Evolutionary conservation across 345 rosid genomes (phyloP).

Genomic region (Populus pruinosa): DNA sequence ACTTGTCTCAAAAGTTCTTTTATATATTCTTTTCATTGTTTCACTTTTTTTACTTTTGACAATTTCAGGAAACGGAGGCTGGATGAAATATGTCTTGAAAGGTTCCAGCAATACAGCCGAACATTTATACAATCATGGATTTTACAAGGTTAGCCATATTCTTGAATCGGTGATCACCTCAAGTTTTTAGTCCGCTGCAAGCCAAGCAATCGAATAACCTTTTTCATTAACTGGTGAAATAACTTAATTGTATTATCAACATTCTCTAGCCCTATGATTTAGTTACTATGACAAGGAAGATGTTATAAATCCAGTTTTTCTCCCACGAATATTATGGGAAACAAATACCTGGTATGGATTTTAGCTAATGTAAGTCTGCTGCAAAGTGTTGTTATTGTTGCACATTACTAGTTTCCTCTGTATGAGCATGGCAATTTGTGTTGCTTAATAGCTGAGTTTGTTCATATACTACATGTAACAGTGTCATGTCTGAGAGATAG

Average conservation of each 20-base stretch:
- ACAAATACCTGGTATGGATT: not conserved
- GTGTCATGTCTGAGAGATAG: not conserved
- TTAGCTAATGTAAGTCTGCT: not conserved
- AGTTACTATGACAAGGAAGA: not conserved
- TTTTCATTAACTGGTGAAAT: no score
- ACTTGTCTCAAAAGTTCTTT: not conserved
- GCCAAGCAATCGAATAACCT: not conserved
- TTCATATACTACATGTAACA: not conserved
- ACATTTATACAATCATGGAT: constrained; percentile 84
- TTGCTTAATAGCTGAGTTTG: not conserved
- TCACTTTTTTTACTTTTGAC: not conserved
- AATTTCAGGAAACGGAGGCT: constrained; percentile 69
- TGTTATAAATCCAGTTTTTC: not conserved
- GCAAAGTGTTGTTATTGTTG: not conserved
- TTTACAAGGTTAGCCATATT: constrained; percentile 59
- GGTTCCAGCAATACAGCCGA: constrained; percentile 87
- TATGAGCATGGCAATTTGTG: not conserved
- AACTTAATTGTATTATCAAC: no score
- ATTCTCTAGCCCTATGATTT: not conserved
- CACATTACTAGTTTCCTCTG: not conserved
- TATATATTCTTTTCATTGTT: not conserved
- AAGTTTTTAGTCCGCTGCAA: not conserved
- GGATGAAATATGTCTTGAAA: constrained; percentile 87
- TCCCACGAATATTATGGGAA: not conserved
- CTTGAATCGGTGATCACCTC: constrained; percentile 3